A percentile compares a stretch with the other conserved stretches of the same genome.
phyloP scores from a whole-genome alignment of 805 yeast genomes.

The Kluyveromyces starmeri region DNA sequence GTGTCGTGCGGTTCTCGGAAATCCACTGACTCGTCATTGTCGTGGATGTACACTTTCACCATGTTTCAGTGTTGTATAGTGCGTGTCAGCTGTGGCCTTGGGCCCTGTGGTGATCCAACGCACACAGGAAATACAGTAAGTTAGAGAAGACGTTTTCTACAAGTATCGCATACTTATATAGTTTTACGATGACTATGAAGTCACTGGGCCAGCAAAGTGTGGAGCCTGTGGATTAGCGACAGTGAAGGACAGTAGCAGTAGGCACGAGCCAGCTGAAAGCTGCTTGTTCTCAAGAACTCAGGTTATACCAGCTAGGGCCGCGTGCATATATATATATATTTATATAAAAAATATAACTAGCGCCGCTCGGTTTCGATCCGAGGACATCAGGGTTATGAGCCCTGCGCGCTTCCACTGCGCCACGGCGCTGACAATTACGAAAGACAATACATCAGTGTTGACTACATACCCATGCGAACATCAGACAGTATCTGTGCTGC shows the following conservation, averaged over 20 bases:
- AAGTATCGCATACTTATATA: too few species aligned
- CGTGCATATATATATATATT: not conserved
- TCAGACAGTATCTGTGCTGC: too few species aligned
- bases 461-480: too few species aligned
- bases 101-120: not conserved
- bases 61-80: constrained; percentile 11
- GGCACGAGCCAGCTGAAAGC: too few species aligned
- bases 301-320: not conserved
- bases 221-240: too few species aligned
- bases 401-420: constrained; percentile 99
- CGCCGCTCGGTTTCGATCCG: constrained; percentile 95
- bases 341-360: constrained; percentile 33
- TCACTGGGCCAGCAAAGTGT: too few species aligned
- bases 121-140: not conserved
- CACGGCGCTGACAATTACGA: constrained; percentile 77
- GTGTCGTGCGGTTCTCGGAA: constrained; percentile 67
- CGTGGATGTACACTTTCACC: constrained; percentile 57
- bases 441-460: too few species aligned
- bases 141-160: too few species aligned
- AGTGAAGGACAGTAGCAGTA: too few species aligned
- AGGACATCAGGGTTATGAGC: constrained; percentile 98
- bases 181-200: too few species aligned
- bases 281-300: too few species aligned
- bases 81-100: not conserved
- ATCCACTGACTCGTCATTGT: constrained; percentile 44